Base-by-base conservation (phyloP, 2,329 filamentous ascomycete genomes). In the Hypoxylon rubiginosum region DNA sequence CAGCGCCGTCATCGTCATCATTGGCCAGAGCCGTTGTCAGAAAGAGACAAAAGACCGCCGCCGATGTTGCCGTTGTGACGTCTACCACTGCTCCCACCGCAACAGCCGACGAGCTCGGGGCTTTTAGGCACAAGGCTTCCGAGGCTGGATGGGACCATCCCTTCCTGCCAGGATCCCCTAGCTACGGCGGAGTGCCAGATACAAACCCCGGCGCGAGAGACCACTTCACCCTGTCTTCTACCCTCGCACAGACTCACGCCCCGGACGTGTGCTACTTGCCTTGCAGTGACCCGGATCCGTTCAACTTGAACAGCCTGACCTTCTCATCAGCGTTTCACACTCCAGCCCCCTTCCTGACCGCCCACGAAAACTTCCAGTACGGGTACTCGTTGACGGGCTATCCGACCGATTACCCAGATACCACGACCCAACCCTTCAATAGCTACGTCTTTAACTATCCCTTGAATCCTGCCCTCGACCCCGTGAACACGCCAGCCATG, bases 221-320 rank as follows among this genome's bases (percentile, higher is more conserved):
- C 21, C 59, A 63, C 61, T 62, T 59, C 24, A 50, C 45, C 28
- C 41, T 67, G 28, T 66, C 61, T 51, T 53, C 66, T 45, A 34
- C 58, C 64, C 59, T 67, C 46, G 9, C 50, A 64, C 68, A 65
- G 53, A 45, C 53, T 28, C 64, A 50, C 36, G 28, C 19, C 41
- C 48, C 39, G 46, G 13, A 41, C 46, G 8, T 24, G 58, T 59
- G 62, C 56, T 19, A 51, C 60, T 68, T 53, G 54, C 2, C 26
- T 52, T 50, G 11, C 54, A 39, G 56, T 48, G 24, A 45, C 17
- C 28, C 32, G n/a, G 34, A 1, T 9, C 43, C 41, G 17, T 43
- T 36, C 21, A 15, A 11, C 39, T 58, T 46, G 24, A 61, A 45
- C 49, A 64, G 36, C 57, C 15, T 34, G 8, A 15, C 52, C 1